Evolutionary conservation across 2,329 filamentous ascomycete species (phyloP), one percentile per base, ranked within the genome.

Genomic region (Hypomyces rosellus): DNA sequence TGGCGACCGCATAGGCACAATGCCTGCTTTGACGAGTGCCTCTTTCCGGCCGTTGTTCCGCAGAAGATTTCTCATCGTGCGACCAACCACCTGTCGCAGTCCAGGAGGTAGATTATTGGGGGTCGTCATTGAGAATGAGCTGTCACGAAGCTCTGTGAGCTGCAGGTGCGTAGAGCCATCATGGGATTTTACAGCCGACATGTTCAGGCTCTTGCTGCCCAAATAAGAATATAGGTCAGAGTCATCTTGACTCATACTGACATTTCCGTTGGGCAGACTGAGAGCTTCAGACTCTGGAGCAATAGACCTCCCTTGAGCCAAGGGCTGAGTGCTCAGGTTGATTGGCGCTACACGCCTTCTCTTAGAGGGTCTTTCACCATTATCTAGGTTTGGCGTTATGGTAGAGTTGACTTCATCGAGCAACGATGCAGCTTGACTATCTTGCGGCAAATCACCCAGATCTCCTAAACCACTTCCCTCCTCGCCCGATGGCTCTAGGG

Each of bases 81-180:
- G 63, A 48, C 73, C 59, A 3, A 75, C 70, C 48, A 73, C 76
- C 2, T 71, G 57, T 39, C 73, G 69, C 33, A 69, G 72, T 0
- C 75, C 77, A 5, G 63, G 62, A 2, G 74, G 70, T 1, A 74
- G 58, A 2, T 50, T 48, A 12, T 60, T 61, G 18, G 55, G 58
- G 12, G 54, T 46, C 3, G 57, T 37, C 30, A 57, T 62, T 15
- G 54, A 53, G 49, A 74, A 71, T 4, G 50, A 49, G 6, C 57
- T 52, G 9, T 51, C 50, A 4, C 52, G 51, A 2, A 50, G 46
- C 13, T 61, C 57, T 15, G 56, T 16, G 20, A 65, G 16, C 18
- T 58, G 52, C 12, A 57, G 58, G 42, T 61, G 63, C 5, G 66
- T 46, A 16, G 44, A 12, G 12, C 44, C 54, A 3, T n/a, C 6